These are phyloP conservation scores for Xylariaceae sp. DNA, from an alignment of 2,329 filamentous ascomycete genomes.

Conservation along the genomic window DNA sequence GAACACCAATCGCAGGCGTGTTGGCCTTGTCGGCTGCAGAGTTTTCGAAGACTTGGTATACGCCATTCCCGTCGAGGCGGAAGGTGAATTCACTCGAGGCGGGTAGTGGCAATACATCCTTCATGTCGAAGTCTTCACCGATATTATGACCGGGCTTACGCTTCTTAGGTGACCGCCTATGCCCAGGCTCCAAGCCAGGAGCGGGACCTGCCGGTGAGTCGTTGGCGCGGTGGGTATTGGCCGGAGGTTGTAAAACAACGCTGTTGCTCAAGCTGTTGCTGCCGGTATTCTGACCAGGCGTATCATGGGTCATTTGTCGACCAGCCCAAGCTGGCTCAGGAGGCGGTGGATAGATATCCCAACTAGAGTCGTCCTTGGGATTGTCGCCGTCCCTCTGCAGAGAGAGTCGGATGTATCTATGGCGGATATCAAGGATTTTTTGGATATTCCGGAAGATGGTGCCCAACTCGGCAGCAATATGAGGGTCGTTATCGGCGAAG, in stretches of 20 bases:
- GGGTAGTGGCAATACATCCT: constrained; percentile 72
- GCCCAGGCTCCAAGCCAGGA: constrained; percentile 27
- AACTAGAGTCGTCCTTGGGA: constrained; percentile 76
- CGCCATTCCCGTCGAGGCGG: constrained; percentile 74
- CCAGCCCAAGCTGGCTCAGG: constrained; percentile 85
- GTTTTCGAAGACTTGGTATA: constrained; percentile 88
- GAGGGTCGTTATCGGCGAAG: constrained; percentile 68
- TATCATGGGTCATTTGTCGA: constrained; percentile 36
- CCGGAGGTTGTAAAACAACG: constrained; percentile 32
- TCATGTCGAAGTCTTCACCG: constrained; percentile 85
- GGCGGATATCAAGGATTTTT: constrained; percentile 78
- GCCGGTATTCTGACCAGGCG: constrained; percentile 31
- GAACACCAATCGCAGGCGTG: constrained; percentile 74
- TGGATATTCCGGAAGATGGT: constrained; percentile 89
- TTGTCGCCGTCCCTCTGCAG: constrained; percentile 80
- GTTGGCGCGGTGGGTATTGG: constrained; percentile 20
- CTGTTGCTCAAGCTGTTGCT: constrained; percentile 46
- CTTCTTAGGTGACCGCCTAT: constrained; percentile 49
- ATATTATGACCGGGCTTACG: constrained; percentile 88
- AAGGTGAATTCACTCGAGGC: constrained; percentile 67
- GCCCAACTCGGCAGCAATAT: constrained; percentile 77
- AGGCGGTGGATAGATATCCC: constrained; percentile 87
- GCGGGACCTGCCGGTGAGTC: constrained; percentile 19
- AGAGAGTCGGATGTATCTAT: constrained; percentile 84
- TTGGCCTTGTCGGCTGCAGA: constrained; percentile 56